phyloP scores from a whole-genome alignment of 352 stramenopile genomes.

The Phytophthora crassamura region DNA sequence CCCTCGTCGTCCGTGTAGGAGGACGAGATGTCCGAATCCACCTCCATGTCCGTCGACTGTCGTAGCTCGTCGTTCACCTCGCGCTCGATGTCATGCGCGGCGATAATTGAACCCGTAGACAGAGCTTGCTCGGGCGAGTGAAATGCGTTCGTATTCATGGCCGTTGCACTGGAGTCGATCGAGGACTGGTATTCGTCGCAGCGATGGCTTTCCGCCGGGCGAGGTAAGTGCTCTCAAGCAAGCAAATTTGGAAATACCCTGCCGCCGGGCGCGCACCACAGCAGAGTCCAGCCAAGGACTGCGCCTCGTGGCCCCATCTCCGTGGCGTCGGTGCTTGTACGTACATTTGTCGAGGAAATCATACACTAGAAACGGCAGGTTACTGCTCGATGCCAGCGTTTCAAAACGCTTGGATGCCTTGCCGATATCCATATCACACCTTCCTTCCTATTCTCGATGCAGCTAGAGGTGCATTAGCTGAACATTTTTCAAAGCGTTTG shows the following conservation, averaged over 20 bases:
- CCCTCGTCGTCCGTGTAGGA: conserved; percentile 33
- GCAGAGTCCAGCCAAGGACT: neutral
- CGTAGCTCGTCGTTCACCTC: conserved; percentile 18
- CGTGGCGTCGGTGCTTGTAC: conserved; percentile 21
- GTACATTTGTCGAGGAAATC: conserved; percentile 32
- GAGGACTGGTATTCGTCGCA: too few relatives aligned
- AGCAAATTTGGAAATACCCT: conserved; percentile 40
- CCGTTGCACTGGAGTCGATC: too few relatives aligned
- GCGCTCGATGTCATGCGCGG: conserved; percentile 1
- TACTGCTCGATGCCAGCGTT: conserved; percentile 10
- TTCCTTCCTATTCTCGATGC: neutral
- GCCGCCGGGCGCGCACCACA: too few relatives aligned
- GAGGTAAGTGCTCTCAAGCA: conserved; percentile 18
- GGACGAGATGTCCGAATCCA: conserved; percentile 25
- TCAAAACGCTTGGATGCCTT: conserved; percentile 28
- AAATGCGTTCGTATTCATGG: conserved; percentile 30
- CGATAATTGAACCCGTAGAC: conserved; percentile 7
- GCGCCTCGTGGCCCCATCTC: conserved; percentile 17
- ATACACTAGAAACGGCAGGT: conserved; percentile 12
- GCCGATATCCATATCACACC: conserved; percentile 12
- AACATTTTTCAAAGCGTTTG: neutral
- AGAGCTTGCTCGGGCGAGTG: conserved; percentile 18
- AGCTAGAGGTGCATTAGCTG: neutral
- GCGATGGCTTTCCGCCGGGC: neutral
- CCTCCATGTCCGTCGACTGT: conserved; percentile 10